Conservation (phyloP, 768 basidiomycete genomes). For the Lactarius deliciosus region DNA sequence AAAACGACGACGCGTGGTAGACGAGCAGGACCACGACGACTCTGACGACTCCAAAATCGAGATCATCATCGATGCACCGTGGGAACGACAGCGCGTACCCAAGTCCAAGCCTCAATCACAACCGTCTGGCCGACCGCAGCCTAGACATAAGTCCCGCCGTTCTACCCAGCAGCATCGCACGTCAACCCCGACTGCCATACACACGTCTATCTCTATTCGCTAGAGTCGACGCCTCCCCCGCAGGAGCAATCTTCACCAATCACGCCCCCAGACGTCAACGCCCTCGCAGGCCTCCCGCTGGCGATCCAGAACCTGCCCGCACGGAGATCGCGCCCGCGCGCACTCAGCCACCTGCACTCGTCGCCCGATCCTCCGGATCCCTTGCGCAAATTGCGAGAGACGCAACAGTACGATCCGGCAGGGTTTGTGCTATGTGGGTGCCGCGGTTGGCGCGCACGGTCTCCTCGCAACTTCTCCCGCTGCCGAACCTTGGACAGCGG, state of each 20-base stretch:
- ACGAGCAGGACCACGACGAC: background rate
- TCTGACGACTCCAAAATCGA: slow-evolving; percentile 1
- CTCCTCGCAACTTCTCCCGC: slow-evolving; percentile 16
- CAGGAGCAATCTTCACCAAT: background rate
- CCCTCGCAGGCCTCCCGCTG: slow-evolving; percentile 8
- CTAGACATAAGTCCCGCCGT: background rate
- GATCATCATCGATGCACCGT: background rate
- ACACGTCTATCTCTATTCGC: background rate
- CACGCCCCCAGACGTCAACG: background rate
- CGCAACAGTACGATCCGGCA: too few species aligned
- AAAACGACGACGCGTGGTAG: slow-evolving; percentile 9
- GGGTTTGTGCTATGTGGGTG: slow-evolving; percentile 1
- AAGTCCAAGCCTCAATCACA: slow-evolving; percentile 1
- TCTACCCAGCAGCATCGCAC: background rate
- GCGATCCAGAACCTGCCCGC: slow-evolving; percentile 8
- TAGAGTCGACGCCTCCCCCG: background rate
- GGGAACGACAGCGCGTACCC: background rate
- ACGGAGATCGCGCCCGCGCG: slow-evolving; percentile 1
- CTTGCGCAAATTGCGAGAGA: too few species aligned
- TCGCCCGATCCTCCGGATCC: slow-evolving; percentile 1
- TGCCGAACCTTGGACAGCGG: background rate
- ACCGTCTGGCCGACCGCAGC: background rate
- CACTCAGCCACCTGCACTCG: slow-evolving; percentile 3
- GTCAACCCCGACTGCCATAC: background rate
- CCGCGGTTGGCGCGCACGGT: slow-evolving; percentile 22